Conservation (phyloP, 148 eudicot species). For the Rhododendron kiyosumense region DNA sequence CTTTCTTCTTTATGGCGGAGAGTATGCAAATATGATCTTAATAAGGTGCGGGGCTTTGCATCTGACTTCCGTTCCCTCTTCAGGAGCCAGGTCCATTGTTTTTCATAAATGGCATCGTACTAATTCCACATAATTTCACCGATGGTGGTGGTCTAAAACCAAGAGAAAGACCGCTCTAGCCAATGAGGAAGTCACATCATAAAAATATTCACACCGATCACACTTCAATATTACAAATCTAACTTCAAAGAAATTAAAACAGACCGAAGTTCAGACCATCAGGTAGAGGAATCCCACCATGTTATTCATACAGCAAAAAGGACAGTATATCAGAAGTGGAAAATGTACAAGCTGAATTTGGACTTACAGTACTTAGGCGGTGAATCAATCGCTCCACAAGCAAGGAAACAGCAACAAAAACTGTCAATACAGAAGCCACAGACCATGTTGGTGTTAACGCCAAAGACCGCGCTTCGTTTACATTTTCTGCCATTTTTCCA, state of each 20-base stretch:
- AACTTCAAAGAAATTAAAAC: not conserved
- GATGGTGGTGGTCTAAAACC: not conserved
- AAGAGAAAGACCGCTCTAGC: not conserved
- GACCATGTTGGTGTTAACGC: constrained; percentile 98
- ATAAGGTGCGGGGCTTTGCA: not conserved
- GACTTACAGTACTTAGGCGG: constrained; percentile 62
- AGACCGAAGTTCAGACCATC: not conserved
- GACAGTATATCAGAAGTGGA: not conserved
- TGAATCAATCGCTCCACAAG: constrained; percentile 90
- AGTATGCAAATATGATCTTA: not conserved
- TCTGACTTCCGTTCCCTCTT: not conserved
- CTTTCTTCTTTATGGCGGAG: not conserved
- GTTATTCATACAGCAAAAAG: not conserved
- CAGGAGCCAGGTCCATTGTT: no score
- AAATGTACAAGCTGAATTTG: not conserved
- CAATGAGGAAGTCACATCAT: not conserved
- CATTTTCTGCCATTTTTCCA: constrained; percentile 40
- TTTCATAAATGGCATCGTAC: no score
- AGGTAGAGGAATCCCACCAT: not conserved
- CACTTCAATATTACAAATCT: not conserved
- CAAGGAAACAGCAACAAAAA: constrained; percentile 86
- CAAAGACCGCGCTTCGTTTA: constrained; percentile 60
- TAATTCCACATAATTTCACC: not conserved
- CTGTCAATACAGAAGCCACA: constrained; percentile 79
- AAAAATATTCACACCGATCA: not conserved